These are phyloP conservation scores for Tolypocladium endophyticum DNA, from an alignment of 2,329 filamentous ascomycete genomes.

Conservation along the genomic window DNA sequence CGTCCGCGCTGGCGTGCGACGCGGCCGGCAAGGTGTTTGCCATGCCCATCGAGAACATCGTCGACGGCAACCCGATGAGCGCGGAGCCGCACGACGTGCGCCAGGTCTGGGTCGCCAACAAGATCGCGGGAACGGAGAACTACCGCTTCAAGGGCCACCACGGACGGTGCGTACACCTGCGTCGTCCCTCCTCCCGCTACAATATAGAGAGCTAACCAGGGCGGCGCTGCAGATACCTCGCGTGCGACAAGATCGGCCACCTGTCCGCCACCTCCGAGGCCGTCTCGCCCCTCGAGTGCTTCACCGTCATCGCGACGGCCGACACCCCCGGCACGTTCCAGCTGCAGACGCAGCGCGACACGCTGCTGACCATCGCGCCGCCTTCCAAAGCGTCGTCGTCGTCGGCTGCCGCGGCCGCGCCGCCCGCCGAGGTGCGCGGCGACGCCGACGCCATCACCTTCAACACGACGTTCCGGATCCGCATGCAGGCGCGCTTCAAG, in stretches of 20 bases:
- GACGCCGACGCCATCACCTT: constrained; percentile 60
- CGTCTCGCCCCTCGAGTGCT: constrained; percentile 75
- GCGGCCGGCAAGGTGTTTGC: constrained; percentile 79
- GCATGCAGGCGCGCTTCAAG: constrained; percentile 95
- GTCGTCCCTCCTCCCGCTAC: background rate
- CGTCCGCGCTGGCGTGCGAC: constrained; percentile 74
- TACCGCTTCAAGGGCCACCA: constrained; percentile 86
- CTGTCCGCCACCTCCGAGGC: constrained; percentile 71
- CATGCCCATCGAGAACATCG: constrained; percentile 72
- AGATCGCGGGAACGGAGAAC: constrained; percentile 68
- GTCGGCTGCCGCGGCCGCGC: constrained; percentile 32
- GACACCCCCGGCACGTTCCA: constrained; percentile 63
- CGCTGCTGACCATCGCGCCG: constrained; percentile 55
- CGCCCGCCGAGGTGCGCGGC: constrained; percentile 58
- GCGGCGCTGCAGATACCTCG: constrained; percentile 55
- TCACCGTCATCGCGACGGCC: constrained; percentile 52
- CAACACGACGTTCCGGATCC: constrained; percentile 64
- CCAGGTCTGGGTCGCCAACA: constrained; percentile 89
- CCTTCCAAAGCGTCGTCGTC: background rate
- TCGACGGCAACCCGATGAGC: constrained; percentile 70
- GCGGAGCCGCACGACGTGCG: constrained; percentile 93
- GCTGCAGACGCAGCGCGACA: constrained; percentile 62
- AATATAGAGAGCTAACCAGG: background rate
- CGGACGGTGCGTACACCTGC: constrained; percentile 48
- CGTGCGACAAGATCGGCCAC: constrained; percentile 74